Evolutionary conservation across 305 asterid species (phyloP).

Genomic region (Fraxinus latifolia): DNA sequence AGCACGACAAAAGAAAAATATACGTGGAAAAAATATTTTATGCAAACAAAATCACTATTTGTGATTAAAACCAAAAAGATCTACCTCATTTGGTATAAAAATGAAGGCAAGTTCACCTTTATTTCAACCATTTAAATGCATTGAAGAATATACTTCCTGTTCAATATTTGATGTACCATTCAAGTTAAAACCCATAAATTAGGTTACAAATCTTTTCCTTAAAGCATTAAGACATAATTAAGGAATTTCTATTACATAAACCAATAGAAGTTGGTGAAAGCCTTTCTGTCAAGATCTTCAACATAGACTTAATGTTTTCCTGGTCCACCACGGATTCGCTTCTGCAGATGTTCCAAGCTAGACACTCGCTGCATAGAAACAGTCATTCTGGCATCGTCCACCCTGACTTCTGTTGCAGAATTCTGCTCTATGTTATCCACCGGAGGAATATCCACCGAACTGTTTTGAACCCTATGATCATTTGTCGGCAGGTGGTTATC

Average conservation of each 20-base stretch:
- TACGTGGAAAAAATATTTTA: too few relatives aligned
- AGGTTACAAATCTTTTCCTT: background rate
- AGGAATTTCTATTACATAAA: background rate
- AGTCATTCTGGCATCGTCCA: slow-evolving; percentile 57
- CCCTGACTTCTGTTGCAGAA: slow-evolving; percentile 30
- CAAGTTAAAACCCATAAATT: background rate
- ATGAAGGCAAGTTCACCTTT: background rate
- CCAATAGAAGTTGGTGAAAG: background rate
- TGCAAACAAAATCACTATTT: too few relatives aligned
- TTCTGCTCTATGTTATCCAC: slow-evolving; percentile 37
- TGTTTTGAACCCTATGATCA: slow-evolving; percentile 45
- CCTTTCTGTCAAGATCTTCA: background rate
- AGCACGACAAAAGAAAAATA: too few relatives aligned
- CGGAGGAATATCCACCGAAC: slow-evolving; percentile 12
- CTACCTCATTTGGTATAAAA: background rate
- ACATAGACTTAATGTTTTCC: slow-evolving; percentile 34
- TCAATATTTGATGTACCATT: background rate
- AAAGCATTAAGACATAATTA: background rate
- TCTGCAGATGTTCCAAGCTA: slow-evolving; percentile 90
- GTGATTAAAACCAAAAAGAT: background rate
- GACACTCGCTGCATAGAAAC: slow-evolving; percentile 83
- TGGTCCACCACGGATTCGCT: slow-evolving; percentile 61
- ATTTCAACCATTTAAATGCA: background rate
- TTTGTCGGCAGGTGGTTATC: slow-evolving; percentile 37
- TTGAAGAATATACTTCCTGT: background rate